Base-by-base conservation (phyloP, 2,329 filamentous ascomycete genomes). In the Monilinia aucupariae region DNA sequence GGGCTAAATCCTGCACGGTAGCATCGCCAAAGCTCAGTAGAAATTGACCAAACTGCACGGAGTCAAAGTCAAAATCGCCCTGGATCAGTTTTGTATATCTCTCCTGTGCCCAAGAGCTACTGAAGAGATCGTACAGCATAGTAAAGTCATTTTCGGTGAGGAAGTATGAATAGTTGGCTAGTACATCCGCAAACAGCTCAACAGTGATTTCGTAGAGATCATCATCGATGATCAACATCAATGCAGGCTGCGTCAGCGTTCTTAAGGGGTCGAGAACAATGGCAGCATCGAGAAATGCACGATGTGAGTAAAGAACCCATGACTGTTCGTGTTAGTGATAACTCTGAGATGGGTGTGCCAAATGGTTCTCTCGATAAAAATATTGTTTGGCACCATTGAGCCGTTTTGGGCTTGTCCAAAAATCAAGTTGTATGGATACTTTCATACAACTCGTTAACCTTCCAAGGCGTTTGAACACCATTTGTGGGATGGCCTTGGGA, bases 251-350 rank as follows among this genome's bases (percentile, higher is more conserved):
- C 2, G 88, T 80, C 4, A 91, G 76, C 2, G 80, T 78, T 39
- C 82, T 83, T 17, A 92, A 78, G 22, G 83, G 79, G 22, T 80
- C 77, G 2, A 88, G 76, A 39, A 88, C 78, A 20, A 82, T 78
- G 20, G 81, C 81, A 41, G 82, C 81, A 52, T 82, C 80, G 3
- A 82, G 77, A 56, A 85, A 85, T 34, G 83, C 80, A 41, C 84
- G 82, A 69, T 91, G 88, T 6, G 85, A 86, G 71, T 91, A 92
- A 68, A 85, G 80, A 39, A 91, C 81, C 89, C 89, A 93, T 5
- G 87, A 82, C 86, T 89, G 20, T 61, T 15, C 43, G 64, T 45
- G 47, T 68, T 59, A 70, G 67, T 49, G 12, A 41, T 12, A 13
- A 15, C 17, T 48, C 51, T 6, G 9, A 39, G 39, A 37, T 22